Conservation (phyloP, 78 protist genomes). For the Goniomonas avonlea region DNA sequence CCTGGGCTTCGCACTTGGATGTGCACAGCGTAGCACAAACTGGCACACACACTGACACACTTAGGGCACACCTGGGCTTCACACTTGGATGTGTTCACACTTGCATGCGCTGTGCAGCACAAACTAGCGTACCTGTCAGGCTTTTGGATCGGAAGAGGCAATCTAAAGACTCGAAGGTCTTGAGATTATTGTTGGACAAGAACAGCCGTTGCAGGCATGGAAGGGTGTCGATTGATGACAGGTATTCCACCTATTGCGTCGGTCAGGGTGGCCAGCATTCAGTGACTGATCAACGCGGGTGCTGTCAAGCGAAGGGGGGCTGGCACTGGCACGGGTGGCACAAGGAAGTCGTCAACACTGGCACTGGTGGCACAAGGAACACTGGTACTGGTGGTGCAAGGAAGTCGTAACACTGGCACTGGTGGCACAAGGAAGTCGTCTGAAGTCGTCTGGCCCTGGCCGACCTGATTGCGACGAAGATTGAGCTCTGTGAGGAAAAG, state of each 20-base stretch:
- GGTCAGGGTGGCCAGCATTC: too few species aligned
- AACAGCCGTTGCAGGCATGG: slow-evolving; percentile 34
- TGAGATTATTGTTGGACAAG: slow-evolving; percentile 32
- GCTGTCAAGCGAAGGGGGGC: neutral
- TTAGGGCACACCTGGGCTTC: too few species aligned
- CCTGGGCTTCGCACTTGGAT: neutral
- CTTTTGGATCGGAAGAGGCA: neutral
- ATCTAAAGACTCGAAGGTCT: neutral
- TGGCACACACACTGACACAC: too few species aligned
- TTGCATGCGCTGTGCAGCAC: slow-evolving; percentile 15
- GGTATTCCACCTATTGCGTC: too few species aligned
- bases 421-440: neutral
- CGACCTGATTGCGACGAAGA: slow-evolving; percentile 38
- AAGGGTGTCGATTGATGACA: neutral
- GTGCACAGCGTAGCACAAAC: too few species aligned
- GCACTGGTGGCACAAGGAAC: neutral
- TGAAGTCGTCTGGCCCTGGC: neutral
- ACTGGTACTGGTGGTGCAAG: neutral
- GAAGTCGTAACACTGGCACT: neutral
- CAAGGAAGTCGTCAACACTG: neutral
- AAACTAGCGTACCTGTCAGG: neutral
- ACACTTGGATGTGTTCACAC: too few species aligned
- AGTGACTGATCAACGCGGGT: too few species aligned
- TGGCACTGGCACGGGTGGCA: neutral
- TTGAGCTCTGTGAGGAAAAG: slow-evolving; percentile 48